Conservation (phyloP, 345 rosid species). For the Eucalyptus paniculata region DNA sequence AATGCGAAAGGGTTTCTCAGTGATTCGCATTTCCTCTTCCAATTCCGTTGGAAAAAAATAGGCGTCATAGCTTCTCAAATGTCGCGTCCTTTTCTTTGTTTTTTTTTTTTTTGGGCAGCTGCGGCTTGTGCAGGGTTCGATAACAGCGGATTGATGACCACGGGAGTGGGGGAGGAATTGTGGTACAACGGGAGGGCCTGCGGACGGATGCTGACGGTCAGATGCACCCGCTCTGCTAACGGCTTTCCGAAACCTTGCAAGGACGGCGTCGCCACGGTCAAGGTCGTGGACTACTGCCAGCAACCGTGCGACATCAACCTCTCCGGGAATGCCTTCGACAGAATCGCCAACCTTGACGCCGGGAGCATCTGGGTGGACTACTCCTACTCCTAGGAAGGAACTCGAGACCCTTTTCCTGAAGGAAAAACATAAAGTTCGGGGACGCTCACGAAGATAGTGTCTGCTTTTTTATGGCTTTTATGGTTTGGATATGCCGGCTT, state of each 20-base stretch:
- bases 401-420: neutral
- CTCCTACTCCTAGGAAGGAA: neutral
- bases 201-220: neutral
- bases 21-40: neutral
- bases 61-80: neutral
- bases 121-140: neutral
- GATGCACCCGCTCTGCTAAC: neutral
- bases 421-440: neutral
- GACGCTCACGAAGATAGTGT: neutral
- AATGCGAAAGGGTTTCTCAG: neutral
- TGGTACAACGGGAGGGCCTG: neutral
- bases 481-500: neutral
- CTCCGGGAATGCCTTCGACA: neutral
- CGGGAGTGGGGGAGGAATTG: neutral
- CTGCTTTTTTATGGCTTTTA: neutral
- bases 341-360: neutral
- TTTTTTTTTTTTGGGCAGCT: neutral
- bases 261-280: neutral
- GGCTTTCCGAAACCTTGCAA: neutral
- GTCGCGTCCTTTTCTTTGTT: neutral
- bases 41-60: neutral
- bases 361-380: neutral
- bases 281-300: neutral
- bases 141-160: neutral
- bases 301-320: neutral